These are phyloP conservation scores for Aspergillus egyptiacus DNA, from an alignment of 495 filamentous ascomycete genomes.

Conservation along the genomic window DNA sequence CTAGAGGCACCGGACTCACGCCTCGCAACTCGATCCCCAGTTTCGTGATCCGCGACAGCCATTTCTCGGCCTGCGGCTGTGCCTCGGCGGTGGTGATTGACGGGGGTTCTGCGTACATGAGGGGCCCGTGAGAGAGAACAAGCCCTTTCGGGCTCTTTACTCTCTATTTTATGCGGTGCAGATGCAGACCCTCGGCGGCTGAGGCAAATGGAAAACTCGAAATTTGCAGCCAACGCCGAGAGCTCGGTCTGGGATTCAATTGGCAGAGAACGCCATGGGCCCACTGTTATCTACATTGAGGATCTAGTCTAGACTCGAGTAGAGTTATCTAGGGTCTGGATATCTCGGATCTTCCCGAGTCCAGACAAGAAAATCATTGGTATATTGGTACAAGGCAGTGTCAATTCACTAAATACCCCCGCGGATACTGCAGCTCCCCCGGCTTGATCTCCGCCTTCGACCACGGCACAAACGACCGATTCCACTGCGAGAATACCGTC, in stretches of 20 bases:
- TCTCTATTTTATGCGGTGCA: background rate
- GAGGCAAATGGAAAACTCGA: background rate
- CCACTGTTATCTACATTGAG: too few relatives aligned
- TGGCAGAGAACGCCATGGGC: too few relatives aligned
- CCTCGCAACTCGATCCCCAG: slow-evolving; percentile 27
- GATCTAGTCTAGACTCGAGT: too few relatives aligned
- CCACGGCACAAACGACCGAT: slow-evolving; percentile 19
- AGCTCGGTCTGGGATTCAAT: too few relatives aligned
- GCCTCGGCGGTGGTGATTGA: background rate
- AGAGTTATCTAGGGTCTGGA: too few relatives aligned
- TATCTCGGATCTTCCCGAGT: too few relatives aligned
- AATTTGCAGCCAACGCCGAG: too few relatives aligned
- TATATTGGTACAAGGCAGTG: too few relatives aligned
- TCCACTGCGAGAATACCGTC: slow-evolving; percentile 23
- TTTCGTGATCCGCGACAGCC: slow-evolving; percentile 7
- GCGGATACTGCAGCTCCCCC: slow-evolving; percentile 22
- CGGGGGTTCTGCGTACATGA: background rate
- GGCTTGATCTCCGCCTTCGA: slow-evolving; percentile 17
- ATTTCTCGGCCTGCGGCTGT: slow-evolving; percentile 1
- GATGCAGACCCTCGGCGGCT: background rate
- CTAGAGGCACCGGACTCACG: slow-evolving; percentile 34
- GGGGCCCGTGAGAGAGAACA: background rate
- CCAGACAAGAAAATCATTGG: background rate
- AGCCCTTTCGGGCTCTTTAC: background rate
- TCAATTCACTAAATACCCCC: slow-evolving; percentile 20